phyloP scores from a whole-genome alignment of 495 filamentous ascomycete genomes.

The Parathielavia hyrcaniae region DNA sequence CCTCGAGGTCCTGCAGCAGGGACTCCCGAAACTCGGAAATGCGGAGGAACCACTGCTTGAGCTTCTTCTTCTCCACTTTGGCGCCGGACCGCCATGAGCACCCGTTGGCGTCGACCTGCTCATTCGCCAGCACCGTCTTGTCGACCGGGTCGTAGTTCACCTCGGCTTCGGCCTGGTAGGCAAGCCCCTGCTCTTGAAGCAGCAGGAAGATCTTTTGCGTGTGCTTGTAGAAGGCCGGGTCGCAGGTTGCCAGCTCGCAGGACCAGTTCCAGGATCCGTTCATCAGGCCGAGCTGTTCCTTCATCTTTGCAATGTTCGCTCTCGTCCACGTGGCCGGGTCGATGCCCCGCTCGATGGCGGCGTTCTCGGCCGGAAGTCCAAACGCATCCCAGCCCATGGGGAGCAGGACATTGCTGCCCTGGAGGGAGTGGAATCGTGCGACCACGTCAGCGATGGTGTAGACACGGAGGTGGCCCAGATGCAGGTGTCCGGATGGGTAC shows the following conservation, averaged over 20 bases:
- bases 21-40: conserved; percentile 72
- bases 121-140: conserved; percentile 83
- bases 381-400: conserved; percentile 96
- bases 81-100: conserved; percentile 84
- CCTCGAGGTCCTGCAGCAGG: conserved; percentile 66
- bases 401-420: conserved; percentile 68
- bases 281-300: conserved; percentile 68
- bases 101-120: conserved; percentile 80
- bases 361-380: conserved; percentile 85
- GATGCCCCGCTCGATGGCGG: conserved; percentile 79
- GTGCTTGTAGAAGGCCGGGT: conserved; percentile 79
- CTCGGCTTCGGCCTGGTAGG: conserved; percentile 69
- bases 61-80: conserved; percentile 67
- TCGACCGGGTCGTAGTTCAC: conserved; percentile 91
- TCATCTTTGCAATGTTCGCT: conserved; percentile 76
- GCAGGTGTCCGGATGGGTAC: conserved; percentile 83
- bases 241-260: conserved; percentile 73
- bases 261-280: conserved; percentile 79
- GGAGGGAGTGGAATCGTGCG: conserved; percentile 68
- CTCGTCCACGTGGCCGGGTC: conserved; percentile 74
- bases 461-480: conserved; percentile 81
- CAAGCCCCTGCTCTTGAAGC: conserved; percentile 62
- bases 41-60: conserved; percentile 87
- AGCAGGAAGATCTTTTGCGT: conserved; percentile 79
- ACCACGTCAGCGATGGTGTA: conserved; percentile 88